These are phyloP conservation scores for Alternaria tenuissima DNA, from an alignment of 2,329 filamentous ascomycete species.

Conservation along the genomic window DNA sequence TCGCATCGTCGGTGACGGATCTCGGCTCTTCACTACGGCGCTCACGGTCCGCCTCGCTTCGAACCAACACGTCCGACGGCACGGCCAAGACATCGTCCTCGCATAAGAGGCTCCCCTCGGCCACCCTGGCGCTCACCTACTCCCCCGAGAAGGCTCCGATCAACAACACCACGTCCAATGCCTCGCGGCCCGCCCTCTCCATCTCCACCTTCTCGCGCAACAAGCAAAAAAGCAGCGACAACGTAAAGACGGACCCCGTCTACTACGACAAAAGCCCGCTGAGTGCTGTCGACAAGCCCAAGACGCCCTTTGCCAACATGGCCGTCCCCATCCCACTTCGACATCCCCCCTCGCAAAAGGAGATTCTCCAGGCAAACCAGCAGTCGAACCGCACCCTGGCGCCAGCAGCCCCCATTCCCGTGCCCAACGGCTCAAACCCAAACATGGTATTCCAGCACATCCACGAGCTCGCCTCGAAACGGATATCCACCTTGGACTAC, in stretches of 20 bases:
- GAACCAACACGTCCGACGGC: slow-evolving; percentile 46
- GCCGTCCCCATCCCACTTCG: slow-evolving; percentile 36
- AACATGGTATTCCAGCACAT: slow-evolving; percentile 71
- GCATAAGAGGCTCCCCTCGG: slow-evolving; percentile 45
- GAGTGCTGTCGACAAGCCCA: slow-evolving; percentile 45
- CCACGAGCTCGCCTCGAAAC: slow-evolving; percentile 86
- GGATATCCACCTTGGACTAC: slow-evolving; percentile 94
- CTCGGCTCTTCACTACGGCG: slow-evolving; percentile 51
- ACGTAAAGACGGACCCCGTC: slow-evolving; percentile 24
- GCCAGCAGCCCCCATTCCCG: slow-evolving; percentile 38
- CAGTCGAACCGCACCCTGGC: slow-evolving; percentile 35
- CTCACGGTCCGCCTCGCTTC: slow-evolving; percentile 52
- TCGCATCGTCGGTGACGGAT: slow-evolving; percentile 49
- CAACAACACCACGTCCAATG: slow-evolving; percentile 24
- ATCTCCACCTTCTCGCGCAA: slow-evolving; percentile 49
- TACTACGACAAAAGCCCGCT: slow-evolving; percentile 43
- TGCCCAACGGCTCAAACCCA: slow-evolving; percentile 57
- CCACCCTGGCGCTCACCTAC: slow-evolving; percentile 46
- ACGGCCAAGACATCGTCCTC: slow-evolving; percentile 42
- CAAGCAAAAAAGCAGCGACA: slow-evolving; percentile 49
- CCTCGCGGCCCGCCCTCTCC: slow-evolving; percentile 48
- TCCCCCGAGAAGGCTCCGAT: slow-evolving; percentile 46
- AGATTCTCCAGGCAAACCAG: slow-evolving; percentile 34
- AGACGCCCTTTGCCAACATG: slow-evolving; percentile 44
- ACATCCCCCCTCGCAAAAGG: slow-evolving; percentile 40